Base-by-base conservation (phyloP, 306 rosid species). In the Malus fusca region DNA sequence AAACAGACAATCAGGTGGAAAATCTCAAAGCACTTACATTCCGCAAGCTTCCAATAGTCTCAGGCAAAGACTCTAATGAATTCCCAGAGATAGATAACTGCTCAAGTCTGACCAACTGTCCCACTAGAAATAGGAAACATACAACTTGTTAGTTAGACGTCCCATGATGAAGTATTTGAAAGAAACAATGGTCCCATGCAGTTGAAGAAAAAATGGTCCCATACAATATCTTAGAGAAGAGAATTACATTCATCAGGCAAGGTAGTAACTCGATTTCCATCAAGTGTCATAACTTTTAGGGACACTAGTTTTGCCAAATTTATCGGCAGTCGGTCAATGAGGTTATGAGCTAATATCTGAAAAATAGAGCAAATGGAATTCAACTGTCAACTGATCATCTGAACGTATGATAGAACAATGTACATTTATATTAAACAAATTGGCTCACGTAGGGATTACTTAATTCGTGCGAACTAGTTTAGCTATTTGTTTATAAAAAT, bases 231-330 rank as follows among this genome's bases (percentile, higher is more conserved):
- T 72, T 82, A 87, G 81, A 80, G 84, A 82, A 88, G 93, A 89
- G 75, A 81, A 87, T 90, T 90, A 96, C 99, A 85, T 89, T 96
- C 99, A 92, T 96, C 98, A 58, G 97, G 99, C 82, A 96, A 90
- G 83, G 93, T 82, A 42, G 92, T 69, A 55, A 92, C 87, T 73
- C 84, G 88, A 82, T 96, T 96, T 73, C 89, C 93, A 75, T 96
- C 99, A 80, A 92, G 91, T 58, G 80, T 87, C 93, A 96, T 79
- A 68, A 89, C 80, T 82, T 92, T 96, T 42, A 96, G 82, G 79
- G 96, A 92, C 69, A 90, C 96, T 60, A 96, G 91, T 82, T 96
- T 96, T 79, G 97, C 97, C 88, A 96, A 80, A 86, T 87, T 91
- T 79, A 88, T 82, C 37, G 99, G 97, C 55, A 96, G 87, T 72